Evolutionary conservation across 805 yeast genomes (phyloP), one percentile per base, ranked within the genome.

Genomic region (Monosporozyma yasuniensis): DNA sequence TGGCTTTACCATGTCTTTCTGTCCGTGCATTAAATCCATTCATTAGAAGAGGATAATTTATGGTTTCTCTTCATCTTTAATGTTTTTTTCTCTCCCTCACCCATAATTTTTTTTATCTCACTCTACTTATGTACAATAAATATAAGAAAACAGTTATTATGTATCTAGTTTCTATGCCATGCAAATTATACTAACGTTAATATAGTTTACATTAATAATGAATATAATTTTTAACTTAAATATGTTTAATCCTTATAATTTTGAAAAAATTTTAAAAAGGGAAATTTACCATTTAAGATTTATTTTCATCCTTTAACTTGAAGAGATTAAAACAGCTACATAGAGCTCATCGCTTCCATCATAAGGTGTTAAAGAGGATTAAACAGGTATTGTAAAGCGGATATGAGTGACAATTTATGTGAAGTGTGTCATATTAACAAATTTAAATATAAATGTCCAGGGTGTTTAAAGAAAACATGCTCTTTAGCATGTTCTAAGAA

Each of bases 1-100:
- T 88, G 90, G 91, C 96, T 2, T 73, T 91, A 48, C 99, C 99
- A 16, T 91, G 97, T 66, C 75, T 91, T 59, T 87, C 96, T 3
- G 96, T 93, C 14, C 78, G 96, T 59, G 85, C 91, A 7, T 72
- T 90, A 61, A 91, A 91, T 61, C 99, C 99, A 30, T 91, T 90
- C 64, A 70, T 60, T 27, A 61, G 50, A 39, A 61, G 55, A 48
- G 60, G 52, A 14, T 32, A 32, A 32, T n/a, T 12, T 5, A 32
- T n/a, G n/a, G n/a, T 2, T 14, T 32, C 35, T 14, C 5, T 32
- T 32, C 12, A 6, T 32, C 16, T 32, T 12, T n/a, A 32, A 14
- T 32, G 11, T 32, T 32, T 32, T 12, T 32, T n/a, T 32, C 5
- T 32, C 35, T 12, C n/a, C n/a, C 12, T 3, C n/a, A n/a, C n/a